These are phyloP conservation scores for Tetrapisispora phaffii DNA, from an alignment of 805 yeast species.

Conservation along the genomic window DNA sequence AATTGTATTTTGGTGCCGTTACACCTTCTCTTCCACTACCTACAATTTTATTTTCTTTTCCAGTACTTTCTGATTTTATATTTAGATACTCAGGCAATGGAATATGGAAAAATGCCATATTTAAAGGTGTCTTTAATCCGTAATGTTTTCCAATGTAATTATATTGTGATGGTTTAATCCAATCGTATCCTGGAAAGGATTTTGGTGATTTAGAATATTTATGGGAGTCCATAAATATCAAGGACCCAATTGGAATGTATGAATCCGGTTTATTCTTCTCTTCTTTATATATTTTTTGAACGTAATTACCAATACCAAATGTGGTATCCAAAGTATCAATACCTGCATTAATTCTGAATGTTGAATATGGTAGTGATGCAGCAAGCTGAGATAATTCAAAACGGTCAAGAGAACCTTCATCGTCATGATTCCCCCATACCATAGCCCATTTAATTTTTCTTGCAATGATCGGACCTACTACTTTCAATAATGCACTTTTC, in stretches of 20 bases:
- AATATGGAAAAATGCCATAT: conserved; percentile 88
- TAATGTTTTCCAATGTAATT: conserved; percentile 39
- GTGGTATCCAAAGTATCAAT: conserved; percentile 32
- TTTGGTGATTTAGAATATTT: conserved; percentile 60
- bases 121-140: conserved; percentile 16
- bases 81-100: conserved; percentile 80
- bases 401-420: conserved; percentile 64
- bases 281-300: conserved; percentile 39
- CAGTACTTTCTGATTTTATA: conserved; percentile 18
- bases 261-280: conserved; percentile 7
- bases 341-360: conserved; percentile 53
- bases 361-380: conserved; percentile 54
- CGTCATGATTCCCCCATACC: conserved; percentile 90
- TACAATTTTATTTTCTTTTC: conserved; percentile 31
- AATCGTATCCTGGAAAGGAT: conserved; percentile 71
- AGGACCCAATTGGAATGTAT: conserved; percentile 38
- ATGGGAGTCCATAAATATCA: conserved; percentile 82
- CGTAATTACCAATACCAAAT: conserved; percentile 80
- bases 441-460: conserved; percentile 74
- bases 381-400: conserved; percentile 50
- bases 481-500: conserved; percentile 71
- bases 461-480: conserved; percentile 54
- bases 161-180: conserved; percentile 64
- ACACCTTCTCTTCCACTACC: conserved; percentile 66
- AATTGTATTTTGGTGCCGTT: conserved; percentile 66